phyloP scores from a whole-genome alignment of 345 rosid species.

The Litchi chinensis region DNA sequence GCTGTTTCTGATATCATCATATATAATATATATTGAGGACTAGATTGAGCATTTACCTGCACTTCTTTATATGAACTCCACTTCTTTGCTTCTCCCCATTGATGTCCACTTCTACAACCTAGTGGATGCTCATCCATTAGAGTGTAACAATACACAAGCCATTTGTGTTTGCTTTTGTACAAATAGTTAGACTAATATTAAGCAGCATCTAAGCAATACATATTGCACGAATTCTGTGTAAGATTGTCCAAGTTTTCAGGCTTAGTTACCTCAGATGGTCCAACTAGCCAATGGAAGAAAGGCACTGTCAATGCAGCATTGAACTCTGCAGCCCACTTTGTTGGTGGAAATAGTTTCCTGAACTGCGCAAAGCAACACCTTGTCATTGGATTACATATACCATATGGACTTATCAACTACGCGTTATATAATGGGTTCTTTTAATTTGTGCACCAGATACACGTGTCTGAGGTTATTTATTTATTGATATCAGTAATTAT shows the following conservation, averaged over 20 bases:
- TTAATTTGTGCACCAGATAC: too few species aligned
- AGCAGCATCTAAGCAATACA: not conserved
- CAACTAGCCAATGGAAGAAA: conserved; percentile 93
- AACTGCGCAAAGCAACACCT: conserved; percentile 49
- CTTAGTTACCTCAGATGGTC: conserved; percentile 78
- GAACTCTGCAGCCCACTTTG: conserved; percentile 96
- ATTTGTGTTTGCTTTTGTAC: not conserved
- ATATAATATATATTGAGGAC: not conserved
- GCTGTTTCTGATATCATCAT: not conserved
- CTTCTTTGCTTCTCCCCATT: conserved; percentile 89
- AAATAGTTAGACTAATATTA: not conserved
- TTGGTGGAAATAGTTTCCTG: conserved; percentile 84
- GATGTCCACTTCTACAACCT: conserved; percentile 87
- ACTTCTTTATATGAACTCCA: conserved; percentile 83
- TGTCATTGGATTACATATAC: too few species aligned
- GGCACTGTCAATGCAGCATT: conserved; percentile 94
- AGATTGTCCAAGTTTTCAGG: not conserved
- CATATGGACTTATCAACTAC: too few species aligned
- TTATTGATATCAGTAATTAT: too few species aligned
- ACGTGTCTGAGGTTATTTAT: too few species aligned
- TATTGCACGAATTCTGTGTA: not conserved
- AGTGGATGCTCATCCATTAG: conserved; percentile 8
- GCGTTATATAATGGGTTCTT: too few species aligned
- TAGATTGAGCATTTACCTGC: conserved; percentile 46
- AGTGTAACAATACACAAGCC: not conserved